Base-by-base conservation (phyloP, 345 rosid species). In the Rhizophora apiculata region DNA sequence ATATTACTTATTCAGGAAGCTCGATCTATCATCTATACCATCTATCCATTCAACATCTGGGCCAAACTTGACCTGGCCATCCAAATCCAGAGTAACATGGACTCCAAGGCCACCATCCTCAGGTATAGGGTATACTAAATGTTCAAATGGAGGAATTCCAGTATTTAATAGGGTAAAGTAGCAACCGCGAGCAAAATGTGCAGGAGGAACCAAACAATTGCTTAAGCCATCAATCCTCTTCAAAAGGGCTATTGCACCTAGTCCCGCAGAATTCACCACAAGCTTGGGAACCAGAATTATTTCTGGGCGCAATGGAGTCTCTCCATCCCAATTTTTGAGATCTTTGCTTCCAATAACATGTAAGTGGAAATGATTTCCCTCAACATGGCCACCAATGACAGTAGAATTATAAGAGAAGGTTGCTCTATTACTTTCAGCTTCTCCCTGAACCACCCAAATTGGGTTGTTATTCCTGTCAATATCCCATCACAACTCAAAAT, bases 81-180 rank as follows among this genome's bases (percentile, higher is more conserved):
- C 88, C 81, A 94, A 85, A 82, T 91, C 98, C 69, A 94, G 68
- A 64, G 96, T 89, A 69, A 91, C 95, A 77, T 94, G 97, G 64
- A 91, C 93, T 53, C 98, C 96, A 26, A 94, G 81, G 63, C 98
- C 97, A 55, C 96, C 97, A 73, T 87, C 90, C 85, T 91, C 97
- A 0, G 98, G 96, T 46, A 91, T 71, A 31, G 98, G 97, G 80
- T 94, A 91, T 81, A 94, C 85, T 80, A 91, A 82, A 53, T 68
- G 89, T 52, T 76, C 60, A 69, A 94, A 94, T 66, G 91, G 89
- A 52, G 86, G 70, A 59, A 49, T 68, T 65, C 78, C 85, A 60
- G 84, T 67, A 30, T 78, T 88, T 0, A 86, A 82, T 62, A 88
- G 88, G 27, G 86, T 81, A 68, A 88, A 91, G 79, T 94, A 94